A percentile compares a stretch with the other conserved stretches of the same genome.
Conservation (phyloP, 176 grass and related monocot genomes). For the Luzula sylvatica region DNA sequence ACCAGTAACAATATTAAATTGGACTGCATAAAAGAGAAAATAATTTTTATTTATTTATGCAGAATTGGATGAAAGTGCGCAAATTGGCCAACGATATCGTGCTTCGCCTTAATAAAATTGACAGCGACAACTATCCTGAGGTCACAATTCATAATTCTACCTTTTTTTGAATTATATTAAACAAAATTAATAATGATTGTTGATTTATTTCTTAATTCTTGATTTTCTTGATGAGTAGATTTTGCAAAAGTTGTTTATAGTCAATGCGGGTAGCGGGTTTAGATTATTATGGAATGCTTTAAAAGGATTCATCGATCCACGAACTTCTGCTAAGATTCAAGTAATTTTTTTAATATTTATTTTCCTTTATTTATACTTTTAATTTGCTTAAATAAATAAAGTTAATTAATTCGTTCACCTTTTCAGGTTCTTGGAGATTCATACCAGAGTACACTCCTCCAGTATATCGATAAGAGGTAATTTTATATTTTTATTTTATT, state of each 20-base stretch:
- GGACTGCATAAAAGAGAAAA: not conserved
- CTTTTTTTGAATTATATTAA: not conserved
- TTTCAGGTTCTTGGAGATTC: conserved; percentile 35
- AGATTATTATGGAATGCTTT: conserved; percentile 43
- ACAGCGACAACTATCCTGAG: conserved; percentile 43
- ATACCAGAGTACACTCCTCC: conserved; percentile 26
- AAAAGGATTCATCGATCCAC: conserved; percentile 39
- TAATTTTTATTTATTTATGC: conserved; percentile 1
- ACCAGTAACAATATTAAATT: conserved; percentile 7
- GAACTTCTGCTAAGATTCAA: conserved; percentile 41
- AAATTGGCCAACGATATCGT: conserved; percentile 35
- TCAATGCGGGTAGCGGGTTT: conserved; percentile 36
- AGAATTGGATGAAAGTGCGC: conserved; percentile 39
- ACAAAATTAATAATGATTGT: not conserved
- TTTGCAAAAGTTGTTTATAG: conserved; percentile 34
- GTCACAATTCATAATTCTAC: conserved; percentile 1
- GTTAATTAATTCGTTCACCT: not conserved
- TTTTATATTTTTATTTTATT: not conserved
- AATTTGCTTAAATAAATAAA: not conserved
- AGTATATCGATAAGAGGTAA: conserved; percentile 31
- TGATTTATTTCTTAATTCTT: conserved; percentile 10
- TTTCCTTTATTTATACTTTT: not conserved
- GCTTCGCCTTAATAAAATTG: conserved; percentile 38
- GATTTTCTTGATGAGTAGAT: conserved; percentile 18
- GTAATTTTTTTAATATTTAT: conserved; percentile 5